Evolutionary conservation across 2,329 filamentous ascomycete species (phyloP).

Genomic region (Colletotrichum sansevieriae): DNA sequence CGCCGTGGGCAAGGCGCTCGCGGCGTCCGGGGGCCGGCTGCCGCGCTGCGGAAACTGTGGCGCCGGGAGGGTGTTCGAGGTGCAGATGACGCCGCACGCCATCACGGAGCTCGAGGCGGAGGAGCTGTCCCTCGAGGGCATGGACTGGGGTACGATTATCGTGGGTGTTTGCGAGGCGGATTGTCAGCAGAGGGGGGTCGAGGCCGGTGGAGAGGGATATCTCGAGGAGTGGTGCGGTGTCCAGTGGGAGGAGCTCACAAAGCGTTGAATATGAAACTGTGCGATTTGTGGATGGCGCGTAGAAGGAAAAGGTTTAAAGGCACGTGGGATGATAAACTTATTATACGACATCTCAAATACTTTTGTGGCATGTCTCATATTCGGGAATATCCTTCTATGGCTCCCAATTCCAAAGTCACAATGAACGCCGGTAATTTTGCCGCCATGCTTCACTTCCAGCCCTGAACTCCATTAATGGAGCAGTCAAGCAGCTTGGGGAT

Average conservation of each 20-base stretch:
- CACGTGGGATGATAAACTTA: slow-evolving; percentile 7
- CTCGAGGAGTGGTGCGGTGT: slow-evolving; percentile 97
- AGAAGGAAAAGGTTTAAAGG: slow-evolving; percentile 15
- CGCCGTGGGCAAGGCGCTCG: slow-evolving; percentile 75
- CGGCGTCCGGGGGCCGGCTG: slow-evolving; percentile 58
- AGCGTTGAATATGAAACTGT: slow-evolving; percentile 47
- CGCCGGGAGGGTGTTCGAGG: slow-evolving; percentile 82
- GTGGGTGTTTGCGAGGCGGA: slow-evolving; percentile 86
- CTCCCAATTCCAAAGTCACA: slow-evolving; percentile 43
- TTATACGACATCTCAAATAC: slow-evolving; percentile 31
- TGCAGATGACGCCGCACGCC: slow-evolving; percentile 91
- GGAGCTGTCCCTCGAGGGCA: slow-evolving; percentile 80
- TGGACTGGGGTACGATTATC: slow-evolving; percentile 98
- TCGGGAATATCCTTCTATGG: slow-evolving; percentile 42
- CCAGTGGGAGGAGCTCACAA: slow-evolving; percentile 88
- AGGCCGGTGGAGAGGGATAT: slow-evolving; percentile 78
- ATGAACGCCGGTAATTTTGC: slow-evolving; percentile 44
- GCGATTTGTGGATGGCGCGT: slow-evolving; percentile 46
- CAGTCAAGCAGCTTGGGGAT: slow-evolving; percentile 30
- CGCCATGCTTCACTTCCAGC: slow-evolving; percentile 42
- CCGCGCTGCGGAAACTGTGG: slow-evolving; percentile 85
- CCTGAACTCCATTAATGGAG: slow-evolving; percentile 41
- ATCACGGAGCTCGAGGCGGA: slow-evolving; percentile 90
- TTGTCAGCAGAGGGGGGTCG: slow-evolving; percentile 73
- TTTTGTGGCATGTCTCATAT: slow-evolving; percentile 42